A percentile compares a stretch with the other conserved stretches of the same genome.
Conservation (phyloP, 331 rosid species). For the Cydonia oblonga region DNA sequence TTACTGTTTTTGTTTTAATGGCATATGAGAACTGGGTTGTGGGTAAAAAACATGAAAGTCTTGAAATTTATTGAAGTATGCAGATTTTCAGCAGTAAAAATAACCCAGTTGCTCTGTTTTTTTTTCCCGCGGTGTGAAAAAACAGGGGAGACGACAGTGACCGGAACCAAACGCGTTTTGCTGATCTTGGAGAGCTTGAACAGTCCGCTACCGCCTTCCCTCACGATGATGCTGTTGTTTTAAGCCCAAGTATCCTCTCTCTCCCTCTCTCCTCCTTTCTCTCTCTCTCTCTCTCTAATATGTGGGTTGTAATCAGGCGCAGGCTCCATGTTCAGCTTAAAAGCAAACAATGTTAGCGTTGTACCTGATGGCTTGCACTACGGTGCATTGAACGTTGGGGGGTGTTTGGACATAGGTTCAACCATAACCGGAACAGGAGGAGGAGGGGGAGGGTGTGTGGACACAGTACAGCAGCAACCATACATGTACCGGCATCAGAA, state of each 20-base stretch:
- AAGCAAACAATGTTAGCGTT: too few relatives aligned
- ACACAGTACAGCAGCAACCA: not conserved
- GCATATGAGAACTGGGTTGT: not conserved
- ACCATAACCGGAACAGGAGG: not conserved
- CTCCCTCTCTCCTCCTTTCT: not conserved
- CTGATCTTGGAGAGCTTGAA: slow-evolving; percentile 60
- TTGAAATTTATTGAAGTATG: not conserved
- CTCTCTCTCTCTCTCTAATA: not conserved
- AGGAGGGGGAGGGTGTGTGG: not conserved
- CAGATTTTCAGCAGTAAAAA: not conserved
- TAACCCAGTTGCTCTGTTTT: slow-evolving; percentile 22
- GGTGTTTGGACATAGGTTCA: too few relatives aligned
- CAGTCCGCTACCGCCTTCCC: slow-evolving; percentile 47
- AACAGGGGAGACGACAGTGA: slow-evolving; percentile 56
- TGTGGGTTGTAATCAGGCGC: too few relatives aligned
- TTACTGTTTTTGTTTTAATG: not conserved
- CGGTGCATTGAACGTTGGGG: too few relatives aligned
- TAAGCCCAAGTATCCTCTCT: slow-evolving; percentile 49
- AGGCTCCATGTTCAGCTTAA: too few relatives aligned
- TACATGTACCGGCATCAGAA: not conserved
- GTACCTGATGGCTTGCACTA: too few relatives aligned
- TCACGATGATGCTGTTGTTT: slow-evolving; percentile 57
- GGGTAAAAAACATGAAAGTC: not conserved
- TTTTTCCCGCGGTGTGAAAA: slow-evolving; percentile 11
- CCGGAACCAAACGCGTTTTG: slow-evolving; percentile 35